Evolutionary conservation across 768 basidiomycete species (phyloP).

Genomic region (Megacollybia marginata): DNA sequence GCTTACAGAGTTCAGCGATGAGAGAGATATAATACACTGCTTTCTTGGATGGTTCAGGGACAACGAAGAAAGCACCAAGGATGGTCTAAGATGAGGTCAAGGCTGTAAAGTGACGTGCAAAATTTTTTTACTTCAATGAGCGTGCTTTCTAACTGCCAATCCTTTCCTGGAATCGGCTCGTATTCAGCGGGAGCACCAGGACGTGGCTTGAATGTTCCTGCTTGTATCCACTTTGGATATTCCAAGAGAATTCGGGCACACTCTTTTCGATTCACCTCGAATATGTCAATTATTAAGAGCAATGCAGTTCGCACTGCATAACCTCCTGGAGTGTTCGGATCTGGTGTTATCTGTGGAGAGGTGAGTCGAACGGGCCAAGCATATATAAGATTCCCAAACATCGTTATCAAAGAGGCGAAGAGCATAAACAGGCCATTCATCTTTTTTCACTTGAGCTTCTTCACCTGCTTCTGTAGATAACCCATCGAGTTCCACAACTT

Average conservation of each 20-base stretch:
- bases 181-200: slow-evolving; percentile 47
- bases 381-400: slow-evolving; percentile 18
- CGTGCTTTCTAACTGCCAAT: slow-evolving; percentile 86
- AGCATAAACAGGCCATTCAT: slow-evolving; percentile 76
- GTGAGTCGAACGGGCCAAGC: slow-evolving; percentile 1
- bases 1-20: slow-evolving; percentile 90
- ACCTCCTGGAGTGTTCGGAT: slow-evolving; percentile 65
- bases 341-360: slow-evolving; percentile 59
- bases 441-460: slow-evolving; percentile 67
- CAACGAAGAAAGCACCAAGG: slow-evolving; percentile 63
- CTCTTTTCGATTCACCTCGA: slow-evolving; percentile 95
- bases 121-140: slow-evolving; percentile 72
- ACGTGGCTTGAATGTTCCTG: slow-evolving; percentile 80
- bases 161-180: slow-evolving; percentile 53
- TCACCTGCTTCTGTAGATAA: slow-evolving; percentile 63
- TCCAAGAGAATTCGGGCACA: slow-evolving; percentile 82
- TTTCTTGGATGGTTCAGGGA: slow-evolving; percentile 74
- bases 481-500: slow-evolving; percentile 74
- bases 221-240: slow-evolving; percentile 75
- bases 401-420: slow-evolving; percentile 61
- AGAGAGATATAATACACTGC: slow-evolving; percentile 82
- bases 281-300: slow-evolving; percentile 77
- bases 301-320: slow-evolving; percentile 73
- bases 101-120: background rate
- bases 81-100: slow-evolving; percentile 42